Evolutionary conservation across 23 red algal genomes (phyloP), one percentile per base, ranked within the genome.

Genomic region (Gracilariopsis chorda): DNA sequence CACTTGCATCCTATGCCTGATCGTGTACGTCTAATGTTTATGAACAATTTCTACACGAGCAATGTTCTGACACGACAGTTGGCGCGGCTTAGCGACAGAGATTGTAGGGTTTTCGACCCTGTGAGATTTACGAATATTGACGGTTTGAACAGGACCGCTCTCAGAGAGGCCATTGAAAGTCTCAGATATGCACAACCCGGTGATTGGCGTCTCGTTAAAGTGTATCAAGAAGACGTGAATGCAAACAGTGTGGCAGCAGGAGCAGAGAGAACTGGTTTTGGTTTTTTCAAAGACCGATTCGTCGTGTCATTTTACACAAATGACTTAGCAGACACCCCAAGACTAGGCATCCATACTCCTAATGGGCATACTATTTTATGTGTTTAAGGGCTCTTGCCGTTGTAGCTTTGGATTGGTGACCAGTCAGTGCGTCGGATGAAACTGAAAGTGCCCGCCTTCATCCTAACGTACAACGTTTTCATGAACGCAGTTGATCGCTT

Each of bases 401-500:
- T 77, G 4, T 40, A 48, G n/a, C 6, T 33, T 33, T 77, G 71
- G n/a, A 48, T 48, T 7, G 71, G 37, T 39, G 37, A 52, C 7
- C 27, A 77, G 47, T 48, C 47, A 5, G 13, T 77, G 71, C 47
- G 13, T 5, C 37, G 71, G 3, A 51, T 40, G 51, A 56, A 34
- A 17, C 13, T 53, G 3, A 14, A 56, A 2, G 44, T 78, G 2
- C 73, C 73, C 29, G 27, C 73, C 29, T 13, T 23, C 0, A 56
- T 78, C 34, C 4, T 12, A 49, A 16, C 16, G 9, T 1, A 23
- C 17, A 9, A 52, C 35, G 13, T 78, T 51, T 78, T 78, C 44
- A 78, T 56, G 73, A 78, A 78, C 44, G 73, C 12, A 47, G 73
- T 73, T 17, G 67, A 73, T 30, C 42, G 67, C 7, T 41, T 73